Evolutionary conservation across 164 flowering plant species (phyloP).

Genomic region (Platanus orientalis): DNA sequence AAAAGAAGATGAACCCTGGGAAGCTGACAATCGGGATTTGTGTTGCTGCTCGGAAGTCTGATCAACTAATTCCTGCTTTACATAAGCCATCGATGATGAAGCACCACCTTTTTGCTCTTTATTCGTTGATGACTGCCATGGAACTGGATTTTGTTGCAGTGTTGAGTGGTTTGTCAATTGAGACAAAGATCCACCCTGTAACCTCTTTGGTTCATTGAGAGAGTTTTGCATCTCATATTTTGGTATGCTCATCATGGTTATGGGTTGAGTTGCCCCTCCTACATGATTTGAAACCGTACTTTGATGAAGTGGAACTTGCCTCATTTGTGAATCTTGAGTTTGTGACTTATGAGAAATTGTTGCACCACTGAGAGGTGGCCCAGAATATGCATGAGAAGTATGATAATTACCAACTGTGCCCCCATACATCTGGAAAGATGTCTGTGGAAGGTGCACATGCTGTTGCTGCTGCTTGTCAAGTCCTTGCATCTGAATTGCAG

Average conservation of each 20-base stretch:
- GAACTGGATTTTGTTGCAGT: conserved; percentile 41
- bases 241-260: conserved; percentile 31
- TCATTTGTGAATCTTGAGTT: conserved; percentile 55
- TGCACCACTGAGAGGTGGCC: conserved; percentile 36
- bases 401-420: conserved; percentile 37
- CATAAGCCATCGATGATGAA: conserved; percentile 34
- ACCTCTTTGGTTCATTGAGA: conserved; percentile 48
- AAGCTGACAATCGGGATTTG: conserved; percentile 35
- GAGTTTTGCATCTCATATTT: conserved; percentile 52
- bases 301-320: conserved; percentile 53
- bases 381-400: conserved; percentile 34
- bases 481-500: conserved; percentile 40
- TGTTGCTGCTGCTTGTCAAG: conserved; percentile 58
- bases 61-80: conserved; percentile 63
- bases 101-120: conserved; percentile 39
- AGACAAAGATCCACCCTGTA: conserved; percentile 48
- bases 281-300: conserved; percentile 36
- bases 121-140: conserved; percentile 47
- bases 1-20: conserved; percentile 37
- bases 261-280: conserved; percentile 41
- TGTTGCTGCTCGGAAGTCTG: conserved; percentile 55
- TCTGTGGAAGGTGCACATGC: conserved; percentile 52
- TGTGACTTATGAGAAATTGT: conserved; percentile 46
- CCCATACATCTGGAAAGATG: conserved; percentile 63
- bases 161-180: conserved; percentile 41